phyloP scores from a whole-genome alignment of 768 basidiomycete genomes.

The Serpula lacrymans region DNA sequence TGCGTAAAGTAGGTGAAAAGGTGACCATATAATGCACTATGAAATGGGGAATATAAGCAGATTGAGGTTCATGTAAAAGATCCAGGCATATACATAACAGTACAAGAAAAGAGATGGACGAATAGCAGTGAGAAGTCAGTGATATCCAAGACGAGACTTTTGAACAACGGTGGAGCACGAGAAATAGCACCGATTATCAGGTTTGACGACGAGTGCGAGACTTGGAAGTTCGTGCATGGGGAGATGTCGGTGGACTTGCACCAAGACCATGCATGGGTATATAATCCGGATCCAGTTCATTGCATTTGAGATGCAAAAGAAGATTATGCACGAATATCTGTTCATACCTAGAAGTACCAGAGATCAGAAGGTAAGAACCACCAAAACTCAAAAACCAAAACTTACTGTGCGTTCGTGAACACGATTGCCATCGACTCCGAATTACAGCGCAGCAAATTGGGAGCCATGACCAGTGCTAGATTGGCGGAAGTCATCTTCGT shows the following conservation, averaged over 20 bases:
- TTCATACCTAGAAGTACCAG: slow-evolving; percentile 58
- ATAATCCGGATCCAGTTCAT: slow-evolving; percentile 73
- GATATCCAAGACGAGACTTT: no score
- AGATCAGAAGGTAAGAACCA: slow-evolving; percentile 6
- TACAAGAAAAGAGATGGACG: no score
- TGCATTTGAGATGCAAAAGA: slow-evolving; percentile 73
- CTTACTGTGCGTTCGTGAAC: slow-evolving; percentile 89
- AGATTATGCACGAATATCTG: slow-evolving; percentile 87
- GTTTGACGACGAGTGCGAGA: slow-evolving; percentile 50
- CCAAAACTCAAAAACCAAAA: slow-evolving; percentile 13
- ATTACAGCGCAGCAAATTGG: slow-evolving; percentile 82
- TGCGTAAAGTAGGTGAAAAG: no score
- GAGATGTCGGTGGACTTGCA: slow-evolving; percentile 47
- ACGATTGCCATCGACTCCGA: slow-evolving; percentile 87
- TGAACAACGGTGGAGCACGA: no score
- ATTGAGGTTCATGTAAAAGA: no score
- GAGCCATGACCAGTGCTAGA: slow-evolving; percentile 88
- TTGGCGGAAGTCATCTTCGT: slow-evolving; percentile 93
- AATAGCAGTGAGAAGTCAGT: no score
- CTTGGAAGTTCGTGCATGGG: slow-evolving; percentile 47
- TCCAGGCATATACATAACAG: no score
- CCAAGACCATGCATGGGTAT: slow-evolving; percentile 77
- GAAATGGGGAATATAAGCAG: no score
- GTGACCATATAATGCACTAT: no score
- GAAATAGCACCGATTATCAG: no score